phyloP scores from a whole-genome alignment of 2,329 filamentous ascomycete genomes.

The Verticillium longisporum region DNA sequence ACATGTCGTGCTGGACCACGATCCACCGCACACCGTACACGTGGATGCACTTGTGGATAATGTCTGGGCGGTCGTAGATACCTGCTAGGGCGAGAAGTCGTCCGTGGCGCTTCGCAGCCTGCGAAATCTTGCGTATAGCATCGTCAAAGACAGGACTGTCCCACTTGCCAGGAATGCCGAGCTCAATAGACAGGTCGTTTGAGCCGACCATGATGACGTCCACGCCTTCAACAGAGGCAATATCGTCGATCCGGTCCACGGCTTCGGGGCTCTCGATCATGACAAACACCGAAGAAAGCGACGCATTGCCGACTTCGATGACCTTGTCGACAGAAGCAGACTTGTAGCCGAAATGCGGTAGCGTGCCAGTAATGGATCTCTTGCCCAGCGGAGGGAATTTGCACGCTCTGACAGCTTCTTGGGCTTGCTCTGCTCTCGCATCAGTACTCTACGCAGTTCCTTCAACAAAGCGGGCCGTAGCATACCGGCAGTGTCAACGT shows the following conservation, averaged over 20 bases:
- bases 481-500: conserved; percentile 15
- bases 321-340: conserved; percentile 5
- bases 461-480: background rate
- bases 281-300: conserved; percentile 1
- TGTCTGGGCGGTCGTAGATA: conserved; percentile 1
- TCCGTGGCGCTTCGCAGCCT: background rate
- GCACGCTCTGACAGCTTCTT: conserved; percentile 10
- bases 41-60: background rate
- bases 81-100: conserved; percentile 3
- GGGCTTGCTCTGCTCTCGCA: conserved; percentile 13
- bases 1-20: background rate
- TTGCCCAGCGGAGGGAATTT: conserved; percentile 19
- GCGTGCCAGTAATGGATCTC: conserved; percentile 14
- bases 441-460: background rate
- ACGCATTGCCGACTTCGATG: background rate
- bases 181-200: conserved; percentile 4
- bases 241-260: background rate
- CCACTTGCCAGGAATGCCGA: conserved; percentile 1
- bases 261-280: conserved; percentile 7
- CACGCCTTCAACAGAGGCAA: conserved; percentile 2
- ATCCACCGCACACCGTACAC: conserved; percentile 2
- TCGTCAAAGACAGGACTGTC: background rate
- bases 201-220: conserved; percentile 7
- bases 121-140: background rate
- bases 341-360: conserved; percentile 16